These are phyloP conservation scores for Leccinum discolor DNA, from an alignment of 1,284 basidiomycete species.

Conservation along the genomic window DNA sequence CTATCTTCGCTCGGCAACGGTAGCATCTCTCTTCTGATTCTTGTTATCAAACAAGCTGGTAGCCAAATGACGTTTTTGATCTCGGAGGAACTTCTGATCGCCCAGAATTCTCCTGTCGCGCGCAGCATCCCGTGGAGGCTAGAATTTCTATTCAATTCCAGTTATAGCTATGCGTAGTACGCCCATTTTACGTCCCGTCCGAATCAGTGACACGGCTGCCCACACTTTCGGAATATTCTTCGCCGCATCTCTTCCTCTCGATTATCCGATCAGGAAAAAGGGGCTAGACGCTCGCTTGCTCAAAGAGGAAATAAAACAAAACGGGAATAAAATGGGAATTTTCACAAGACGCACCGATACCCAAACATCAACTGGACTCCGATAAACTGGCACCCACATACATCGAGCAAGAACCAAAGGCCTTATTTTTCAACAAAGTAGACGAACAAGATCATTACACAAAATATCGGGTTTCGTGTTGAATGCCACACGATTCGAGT, in stretches of 20 bases:
- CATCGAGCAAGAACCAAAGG: slow-evolving; percentile 63
- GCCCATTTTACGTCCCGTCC: too few species aligned
- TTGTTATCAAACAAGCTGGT: slow-evolving; percentile 20
- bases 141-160: too few species aligned
- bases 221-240: slow-evolving; percentile 46
- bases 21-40: too few species aligned
- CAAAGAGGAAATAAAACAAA: slow-evolving; percentile 1
- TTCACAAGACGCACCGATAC: slow-evolving; percentile 61
- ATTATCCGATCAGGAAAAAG: too few species aligned
- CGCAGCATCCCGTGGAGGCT: too few species aligned
- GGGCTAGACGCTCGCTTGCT: slow-evolving; percentile 3
- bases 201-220: too few species aligned
- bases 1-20: too few species aligned
- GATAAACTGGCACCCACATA: slow-evolving; percentile 74
- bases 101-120: too few species aligned
- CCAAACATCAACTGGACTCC: slow-evolving; percentile 95
- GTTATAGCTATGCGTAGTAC: too few species aligned
- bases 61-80: too few species aligned
- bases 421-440: slow-evolving; percentile 36
- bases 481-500: background rate
- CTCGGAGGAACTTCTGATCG: too few species aligned
- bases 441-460: background rate
- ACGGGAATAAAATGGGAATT: slow-evolving; percentile 4
- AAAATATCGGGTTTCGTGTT: slow-evolving; percentile 1
- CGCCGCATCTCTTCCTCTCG: slow-evolving; percentile 44